Percentiles rank a stretch among this genome's conserved stretches.
phyloP scores from a whole-genome alignment of 169 alveolate genomes.

The Plasmodium knowlesi region DNA sequence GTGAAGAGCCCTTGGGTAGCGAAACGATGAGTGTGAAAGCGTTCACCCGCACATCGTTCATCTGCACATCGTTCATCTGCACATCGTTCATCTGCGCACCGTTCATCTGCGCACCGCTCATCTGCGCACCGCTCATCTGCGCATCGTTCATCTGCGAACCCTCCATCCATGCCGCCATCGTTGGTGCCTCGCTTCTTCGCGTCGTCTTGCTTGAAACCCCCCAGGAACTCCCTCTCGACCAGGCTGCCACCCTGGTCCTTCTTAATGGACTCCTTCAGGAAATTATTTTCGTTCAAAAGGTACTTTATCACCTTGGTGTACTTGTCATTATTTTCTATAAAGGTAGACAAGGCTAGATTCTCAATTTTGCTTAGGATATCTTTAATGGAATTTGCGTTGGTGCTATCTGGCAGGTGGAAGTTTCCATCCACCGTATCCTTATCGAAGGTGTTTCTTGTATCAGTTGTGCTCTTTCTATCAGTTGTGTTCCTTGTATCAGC shows the following conservation, averaged over 20 bases:
- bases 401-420: constrained; percentile 7
- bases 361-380: constrained; percentile 46
- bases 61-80: neutral
- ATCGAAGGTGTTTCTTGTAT: neutral
- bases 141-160: neutral
- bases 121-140: neutral
- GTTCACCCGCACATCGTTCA: neutral
- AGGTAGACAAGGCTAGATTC: constrained; percentile 61
- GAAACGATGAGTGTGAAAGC: neutral
- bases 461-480: neutral
- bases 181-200: neutral
- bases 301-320: constrained; percentile 60
- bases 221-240: neutral
- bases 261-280: constrained; percentile 47
- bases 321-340: constrained; percentile 64
- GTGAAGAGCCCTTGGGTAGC: neutral
- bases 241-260: constrained; percentile 3
- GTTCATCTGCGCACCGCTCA: neutral
- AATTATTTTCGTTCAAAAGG: constrained; percentile 54
- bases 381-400: constrained; percentile 21
- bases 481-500: constrained; percentile 10
- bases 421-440: neutral
- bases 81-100: neutral
- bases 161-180: neutral
- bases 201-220: neutral